Evolutionary conservation across 306 rosid genomes (phyloP), one percentile per base, ranked within the genome.

Genomic region (Pyrus betulifolia): DNA sequence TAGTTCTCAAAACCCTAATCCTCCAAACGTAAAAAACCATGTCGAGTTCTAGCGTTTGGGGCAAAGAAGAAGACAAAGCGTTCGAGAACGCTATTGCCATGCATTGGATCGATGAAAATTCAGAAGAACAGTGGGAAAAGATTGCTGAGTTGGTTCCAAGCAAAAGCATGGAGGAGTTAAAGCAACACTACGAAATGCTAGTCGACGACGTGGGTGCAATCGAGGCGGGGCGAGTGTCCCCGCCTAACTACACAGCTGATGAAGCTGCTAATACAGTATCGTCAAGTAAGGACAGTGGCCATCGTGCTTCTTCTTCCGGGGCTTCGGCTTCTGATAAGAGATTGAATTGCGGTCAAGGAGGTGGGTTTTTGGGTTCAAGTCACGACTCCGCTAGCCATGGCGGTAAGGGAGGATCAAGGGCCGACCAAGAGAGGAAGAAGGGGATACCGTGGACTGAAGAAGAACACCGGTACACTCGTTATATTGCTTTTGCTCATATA

Each of bases 391-490:
- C 88, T 25, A 82, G 87, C 4, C 87, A 84, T 44, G 87, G 81
- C 74, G 86, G 88, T 31, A 95, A 95, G 86, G 97, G 91, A 67
- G 86, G 90, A 61, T 90, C 97, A n/a, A 95, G 90, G 84, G 80
- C 97, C 4, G 97, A 95, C 61, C 99, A 95, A 86, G 99, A 95
- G 80, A 86, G 99, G 38, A 79, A 89, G 78, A 95, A 95, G 81
- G 99, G 97, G 70, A 92, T 92, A 80, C 99, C 99, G 11, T 95
- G 99, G 99, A 95, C 99, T 25, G 99, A 95, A 73, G 99, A 95
- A 77, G 99, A 95, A 60, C 99, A 95, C 87, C 92, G 99, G 98
- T 95, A 19, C 23, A 51, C 21, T 51, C 55, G 18, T 51, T 18
- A 1, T 51, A 49, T 4, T 49, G 21, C 55, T 49, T 49, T 15